Evolutionary conservation across 2,329 filamentous ascomycete species (phyloP).

Genomic region (Xylaria sp.): DNA sequence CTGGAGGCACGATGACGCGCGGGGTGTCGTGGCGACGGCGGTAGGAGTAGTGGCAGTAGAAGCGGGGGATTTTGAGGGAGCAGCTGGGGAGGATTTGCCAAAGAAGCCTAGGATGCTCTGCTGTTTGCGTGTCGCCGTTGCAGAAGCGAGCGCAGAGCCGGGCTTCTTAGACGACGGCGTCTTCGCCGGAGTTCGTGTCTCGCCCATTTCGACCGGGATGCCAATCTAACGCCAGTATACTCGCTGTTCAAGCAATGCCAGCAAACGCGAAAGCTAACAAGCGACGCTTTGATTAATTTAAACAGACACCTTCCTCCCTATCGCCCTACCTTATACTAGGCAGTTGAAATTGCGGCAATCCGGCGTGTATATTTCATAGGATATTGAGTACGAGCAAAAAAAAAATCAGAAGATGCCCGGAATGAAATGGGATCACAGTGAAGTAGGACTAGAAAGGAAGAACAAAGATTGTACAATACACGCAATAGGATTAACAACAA

Average conservation of each 20-base stretch:
- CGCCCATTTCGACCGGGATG: constrained; percentile 43
- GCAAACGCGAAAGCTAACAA: not conserved
- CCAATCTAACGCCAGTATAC: not conserved
- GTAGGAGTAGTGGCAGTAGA: constrained; percentile 44
- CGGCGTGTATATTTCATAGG: not conserved
- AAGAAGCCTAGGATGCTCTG: constrained; percentile 87
- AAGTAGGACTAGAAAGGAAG: not conserved
- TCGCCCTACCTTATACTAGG: not conserved
- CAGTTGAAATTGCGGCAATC: not conserved
- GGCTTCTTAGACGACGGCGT: constrained; percentile 59
- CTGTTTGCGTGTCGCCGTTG: constrained; percentile 66
- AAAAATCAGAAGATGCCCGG: constrained; percentile 3
- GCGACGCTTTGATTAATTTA: not conserved
- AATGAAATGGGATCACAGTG: not conserved
- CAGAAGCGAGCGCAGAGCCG: constrained; percentile 55
- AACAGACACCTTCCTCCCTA: not conserved
- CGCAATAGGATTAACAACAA: not conserved
- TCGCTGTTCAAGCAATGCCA: not conserved
- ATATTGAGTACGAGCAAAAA: constrained; percentile 1
- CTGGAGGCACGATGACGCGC: constrained; percentile 54
- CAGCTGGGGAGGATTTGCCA: constrained; percentile 62
- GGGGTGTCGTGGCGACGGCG: constrained; percentile 14
- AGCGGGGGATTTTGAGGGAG: constrained; percentile 46
- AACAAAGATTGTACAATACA: constrained; percentile 10
- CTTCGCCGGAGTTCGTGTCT: constrained; percentile 49